phyloP scores from a whole-genome alignment of 495 filamentous ascomycete genomes.

The Aspergillus nanangensis region DNA sequence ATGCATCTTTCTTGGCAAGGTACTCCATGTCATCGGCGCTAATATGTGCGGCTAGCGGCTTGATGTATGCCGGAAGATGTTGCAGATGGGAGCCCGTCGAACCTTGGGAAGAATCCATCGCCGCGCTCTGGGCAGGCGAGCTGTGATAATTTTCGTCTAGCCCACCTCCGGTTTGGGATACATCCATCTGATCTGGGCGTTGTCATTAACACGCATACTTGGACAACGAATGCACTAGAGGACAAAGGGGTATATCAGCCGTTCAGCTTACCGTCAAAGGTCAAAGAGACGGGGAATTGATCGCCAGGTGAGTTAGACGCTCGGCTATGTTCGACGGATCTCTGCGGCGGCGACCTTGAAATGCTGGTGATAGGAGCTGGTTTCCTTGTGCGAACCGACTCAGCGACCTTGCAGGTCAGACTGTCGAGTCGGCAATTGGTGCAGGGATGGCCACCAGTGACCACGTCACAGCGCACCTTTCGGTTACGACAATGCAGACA shows the following conservation, averaged over 20 bases:
- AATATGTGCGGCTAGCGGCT: slow-evolving; percentile 63
- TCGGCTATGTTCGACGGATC: no score
- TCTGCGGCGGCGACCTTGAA: slow-evolving; percentile 20
- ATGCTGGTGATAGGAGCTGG: not conserved
- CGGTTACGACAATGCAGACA: slow-evolving; percentile 81
- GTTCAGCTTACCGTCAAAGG: no score
- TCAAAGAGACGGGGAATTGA: no score
- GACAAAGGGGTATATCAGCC: no score
- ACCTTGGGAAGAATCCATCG: no score
- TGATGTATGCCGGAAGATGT: slow-evolving; percentile 68
- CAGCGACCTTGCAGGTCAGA: slow-evolving; percentile 82
- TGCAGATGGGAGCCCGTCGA: slow-evolving; percentile 23
- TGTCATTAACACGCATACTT: no score
- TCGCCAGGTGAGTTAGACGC: no score
- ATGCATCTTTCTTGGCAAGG: slow-evolving; percentile 67
- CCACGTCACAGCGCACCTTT: slow-evolving; percentile 91
- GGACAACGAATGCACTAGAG: no score
- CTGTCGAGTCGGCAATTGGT: slow-evolving; percentile 89
- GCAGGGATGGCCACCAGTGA: slow-evolving; percentile 80
- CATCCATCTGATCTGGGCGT: no score
- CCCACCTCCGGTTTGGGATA: no score
- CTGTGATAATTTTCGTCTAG: no score
- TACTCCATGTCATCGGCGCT: slow-evolving; percentile 71
- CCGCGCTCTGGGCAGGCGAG: no score
- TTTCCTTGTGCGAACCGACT: slow-evolving; percentile 32